Base-by-base conservation (phyloP, 192 early-diverging fungal genomes). In the Rhizophagus prolifer region DNA sequence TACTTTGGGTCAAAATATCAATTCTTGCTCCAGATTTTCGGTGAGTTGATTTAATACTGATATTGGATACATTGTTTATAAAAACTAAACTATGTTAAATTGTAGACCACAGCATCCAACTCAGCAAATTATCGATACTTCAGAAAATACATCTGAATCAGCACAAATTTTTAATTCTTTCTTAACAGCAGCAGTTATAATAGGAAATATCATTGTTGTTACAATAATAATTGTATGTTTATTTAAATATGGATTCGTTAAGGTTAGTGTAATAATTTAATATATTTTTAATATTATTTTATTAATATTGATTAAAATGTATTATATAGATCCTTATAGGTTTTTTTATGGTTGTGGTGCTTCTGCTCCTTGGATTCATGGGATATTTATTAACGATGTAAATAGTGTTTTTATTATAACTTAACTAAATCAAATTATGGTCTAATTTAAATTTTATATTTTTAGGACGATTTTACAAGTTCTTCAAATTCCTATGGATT, bases 1-100 rank as follows among this genome's bases (percentile, higher is more conserved):
- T 95, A 54, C 81, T 95, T 38, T 95, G 94, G 94, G 93, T 95
- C 67, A 95, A 95, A 72, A 79, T 94, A n/a, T 85, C 82, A 21
- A 31, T 23, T 3, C 63, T 19, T 19, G 16, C 23, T 26, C 25
- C 63, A 65, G 9, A 25, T 28, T 10, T 34, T 65, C 26, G 79
- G 84, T 83, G 78, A 72, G 47, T 19, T 54, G 16, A 16, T 54
- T 19, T 19, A 21, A 54, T 14, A 54, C 21, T 3, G 13, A 19
- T 0, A 21, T 54, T 21, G 16, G 16, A 54, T 54, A 1, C 47
- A 14, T 9, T 44, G 12, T 12, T 13, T 44, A 12, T 12, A 44
- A 44, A 38, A 44, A 19, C 14, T 54, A 21, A 54, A 54, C 47
- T 16, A 54, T 16, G 16, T 19, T 54, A 54, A 19, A 54, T 54